Percentiles rank a stretch among this genome's conserved stretches.
Conservation (phyloP, 345 rosid genomes). For the Microcos paniculata region DNA sequence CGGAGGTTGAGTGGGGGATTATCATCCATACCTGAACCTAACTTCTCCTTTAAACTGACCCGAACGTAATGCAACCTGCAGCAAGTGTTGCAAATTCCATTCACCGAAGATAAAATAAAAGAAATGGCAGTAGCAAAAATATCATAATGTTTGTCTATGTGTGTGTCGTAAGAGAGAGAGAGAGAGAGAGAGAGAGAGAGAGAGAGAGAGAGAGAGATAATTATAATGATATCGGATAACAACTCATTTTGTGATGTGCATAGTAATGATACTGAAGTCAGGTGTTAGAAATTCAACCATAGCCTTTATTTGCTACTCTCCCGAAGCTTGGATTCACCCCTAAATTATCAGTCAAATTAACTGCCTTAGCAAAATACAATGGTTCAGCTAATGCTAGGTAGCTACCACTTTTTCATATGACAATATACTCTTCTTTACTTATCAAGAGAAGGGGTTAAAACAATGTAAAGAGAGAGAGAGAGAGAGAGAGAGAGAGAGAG, state of each 20-base stretch:
- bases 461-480: too few relatives aligned
- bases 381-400: not conserved
- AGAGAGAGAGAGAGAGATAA: not conserved
- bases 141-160: not conserved
- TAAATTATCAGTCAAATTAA: too few relatives aligned
- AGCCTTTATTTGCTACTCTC: not conserved
- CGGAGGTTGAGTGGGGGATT: not conserved
- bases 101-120: conserved; percentile 2
- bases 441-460: too few relatives aligned
- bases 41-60: conserved; percentile 84
- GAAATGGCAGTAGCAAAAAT: not conserved
- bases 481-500: not conserved
- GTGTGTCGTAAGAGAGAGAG: not conserved
- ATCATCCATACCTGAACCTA: conserved; percentile 60
- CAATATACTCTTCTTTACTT: not conserved
- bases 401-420: not conserved
- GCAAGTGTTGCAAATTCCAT: conserved; percentile 14
- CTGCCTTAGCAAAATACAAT: not conserved
- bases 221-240: too few relatives aligned
- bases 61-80: conserved; percentile 71
- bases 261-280: not conserved
- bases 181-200: not conserved
- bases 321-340: not conserved
- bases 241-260: not conserved
- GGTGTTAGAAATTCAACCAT: not conserved